A percentile compares a stretch with the other conserved stretches of the same genome.
Evolutionary conservation across 257 asterid genomes (phyloP).

Genomic region (Leptodermis oblonga): DNA sequence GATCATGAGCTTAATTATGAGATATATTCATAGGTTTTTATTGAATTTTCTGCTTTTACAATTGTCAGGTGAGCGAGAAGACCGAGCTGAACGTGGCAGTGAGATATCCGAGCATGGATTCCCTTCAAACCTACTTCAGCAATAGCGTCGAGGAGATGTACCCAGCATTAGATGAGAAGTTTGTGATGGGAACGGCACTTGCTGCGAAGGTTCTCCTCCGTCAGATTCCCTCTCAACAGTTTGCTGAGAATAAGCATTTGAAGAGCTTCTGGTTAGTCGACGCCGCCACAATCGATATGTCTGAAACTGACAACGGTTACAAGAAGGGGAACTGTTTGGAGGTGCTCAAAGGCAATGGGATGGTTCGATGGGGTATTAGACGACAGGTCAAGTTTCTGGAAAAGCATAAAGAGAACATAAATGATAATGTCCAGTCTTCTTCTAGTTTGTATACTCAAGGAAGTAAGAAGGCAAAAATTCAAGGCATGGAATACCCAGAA

Average conservation of each 20-base stretch:
- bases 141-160: conserved; percentile 59
- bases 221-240: conserved; percentile 43
- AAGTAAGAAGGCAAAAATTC: conserved; percentile 24
- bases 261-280: conserved; percentile 58
- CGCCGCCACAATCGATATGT: conserved; percentile 15
- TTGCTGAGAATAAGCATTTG: conserved; percentile 45
- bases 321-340: conserved; percentile 45
- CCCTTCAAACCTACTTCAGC: conserved; percentile 55
- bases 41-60: not conserved
- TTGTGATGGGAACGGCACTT: conserved; percentile 56
- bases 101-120: conserved; percentile 72
- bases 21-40: not conserved
- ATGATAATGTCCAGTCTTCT: conserved; percentile 34
- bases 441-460: conserved; percentile 39
- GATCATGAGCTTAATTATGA: not conserved
- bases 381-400: conserved; percentile 76
- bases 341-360: conserved; percentile 51
- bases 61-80: conserved; percentile 67
- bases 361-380: conserved; percentile 81
- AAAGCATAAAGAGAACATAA: conserved; percentile 48
- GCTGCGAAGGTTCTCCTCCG: conserved; percentile 63
- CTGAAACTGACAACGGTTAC: conserved; percentile 17
- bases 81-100: conserved; percentile 53
- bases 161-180: conserved; percentile 80
- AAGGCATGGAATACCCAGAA: not conserved